A percentile compares a stretch with the other conserved stretches of the same genome.
Evolutionary conservation across 495 filamentous ascomycete species (phyloP).

Genomic region (Annulohypoxylon maeteangense): DNA sequence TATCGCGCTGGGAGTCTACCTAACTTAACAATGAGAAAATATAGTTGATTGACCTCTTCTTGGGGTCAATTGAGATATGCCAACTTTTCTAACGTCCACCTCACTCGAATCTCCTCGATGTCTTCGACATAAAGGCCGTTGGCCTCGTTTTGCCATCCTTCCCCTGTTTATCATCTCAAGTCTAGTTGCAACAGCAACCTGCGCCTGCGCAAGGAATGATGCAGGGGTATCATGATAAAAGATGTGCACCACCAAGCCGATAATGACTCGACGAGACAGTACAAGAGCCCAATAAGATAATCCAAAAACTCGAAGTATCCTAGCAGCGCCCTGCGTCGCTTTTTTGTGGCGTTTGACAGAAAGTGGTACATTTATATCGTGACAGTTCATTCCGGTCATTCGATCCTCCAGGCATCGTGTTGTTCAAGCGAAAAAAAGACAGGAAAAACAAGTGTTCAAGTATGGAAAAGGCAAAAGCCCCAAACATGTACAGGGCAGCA

Average conservation of each 20-base stretch:
- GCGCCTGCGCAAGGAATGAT: not conserved
- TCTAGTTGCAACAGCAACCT: not conserved
- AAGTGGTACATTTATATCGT: not conserved
- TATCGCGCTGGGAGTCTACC: not conserved
- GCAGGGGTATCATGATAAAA: not conserved
- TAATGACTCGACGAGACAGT: not conserved
- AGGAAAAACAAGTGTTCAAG: not conserved
- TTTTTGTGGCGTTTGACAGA: not conserved
- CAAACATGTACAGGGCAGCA: no score
- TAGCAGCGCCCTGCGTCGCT: not conserved
- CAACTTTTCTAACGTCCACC: no score
- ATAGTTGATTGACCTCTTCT: not conserved
- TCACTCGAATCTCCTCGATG: not conserved
- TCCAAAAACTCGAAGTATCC: not conserved
- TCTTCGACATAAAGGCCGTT: not conserved
- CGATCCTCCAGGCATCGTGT: not conserved
- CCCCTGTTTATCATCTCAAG: not conserved
- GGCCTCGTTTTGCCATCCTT: not conserved
- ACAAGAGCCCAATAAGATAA: not conserved
- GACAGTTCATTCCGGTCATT: not conserved
- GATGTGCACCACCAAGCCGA: not conserved
- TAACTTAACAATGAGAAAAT: no score
- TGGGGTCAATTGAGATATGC: not conserved
- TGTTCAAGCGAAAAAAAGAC: not conserved
- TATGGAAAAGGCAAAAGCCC: no score